Evolutionary conservation across 2,329 filamentous ascomycete species (phyloP).

Genomic region (Paramyrothecium roridum): DNA sequence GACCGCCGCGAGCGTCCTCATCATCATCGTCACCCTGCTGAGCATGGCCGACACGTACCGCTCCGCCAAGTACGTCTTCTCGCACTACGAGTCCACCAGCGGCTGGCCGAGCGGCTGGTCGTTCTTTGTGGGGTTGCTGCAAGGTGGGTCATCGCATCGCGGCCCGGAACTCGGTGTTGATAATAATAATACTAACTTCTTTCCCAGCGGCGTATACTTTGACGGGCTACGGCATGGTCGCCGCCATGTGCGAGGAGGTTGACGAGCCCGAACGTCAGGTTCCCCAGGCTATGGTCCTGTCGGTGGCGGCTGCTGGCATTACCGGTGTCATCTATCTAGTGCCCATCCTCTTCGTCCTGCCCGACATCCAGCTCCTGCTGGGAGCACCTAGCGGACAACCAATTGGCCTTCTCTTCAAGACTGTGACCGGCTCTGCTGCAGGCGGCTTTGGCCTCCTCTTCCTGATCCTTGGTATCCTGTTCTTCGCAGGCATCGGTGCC

Average conservation of each 20-base stretch:
- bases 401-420: constrained; percentile 73
- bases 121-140: constrained; percentile 53
- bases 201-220: constrained; percentile 32
- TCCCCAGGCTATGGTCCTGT: constrained; percentile 65
- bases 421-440: constrained; percentile 66
- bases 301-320: constrained; percentile 60
- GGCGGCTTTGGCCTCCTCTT: constrained; percentile 76
- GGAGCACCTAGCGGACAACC: constrained; percentile 69
- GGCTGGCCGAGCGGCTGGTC: constrained; percentile 67
- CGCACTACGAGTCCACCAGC: constrained; percentile 61
- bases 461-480: constrained; percentile 70
- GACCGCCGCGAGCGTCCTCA: constrained; percentile 65
- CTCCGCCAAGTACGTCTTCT: constrained; percentile 63
- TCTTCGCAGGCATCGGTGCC: constrained; percentile 74
- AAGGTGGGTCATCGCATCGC: constrained; percentile 34
- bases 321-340: constrained; percentile 65
- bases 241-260: constrained; percentile 59
- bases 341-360: constrained; percentile 73
- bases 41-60: constrained; percentile 62
- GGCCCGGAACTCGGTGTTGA: no score
- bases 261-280: constrained; percentile 58
- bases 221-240: constrained; percentile 49
- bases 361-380: constrained; percentile 62
- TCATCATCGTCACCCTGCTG: constrained; percentile 69
- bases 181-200: constrained; percentile 6